Percentiles rank a stretch among this genome's conserved stretches.
Conservation (phyloP, 148 eudicot genomes). For the Cornus kousa region DNA sequence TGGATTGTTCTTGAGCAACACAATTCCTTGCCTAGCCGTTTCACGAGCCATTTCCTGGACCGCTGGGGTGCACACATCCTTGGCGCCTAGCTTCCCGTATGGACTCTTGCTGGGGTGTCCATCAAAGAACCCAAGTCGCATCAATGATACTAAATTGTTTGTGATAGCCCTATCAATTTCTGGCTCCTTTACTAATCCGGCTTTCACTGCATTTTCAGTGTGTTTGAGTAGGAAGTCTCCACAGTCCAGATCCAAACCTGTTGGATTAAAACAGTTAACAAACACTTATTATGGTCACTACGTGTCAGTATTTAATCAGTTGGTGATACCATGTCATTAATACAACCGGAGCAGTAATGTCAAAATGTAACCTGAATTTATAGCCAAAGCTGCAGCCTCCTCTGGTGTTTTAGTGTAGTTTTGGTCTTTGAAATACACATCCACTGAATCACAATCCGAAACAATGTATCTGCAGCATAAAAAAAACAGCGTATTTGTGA, state of each 20-base stretch:
- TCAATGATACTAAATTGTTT: constrained; percentile 52
- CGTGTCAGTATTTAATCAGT: too few relatives aligned
- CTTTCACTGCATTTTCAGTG: constrained; percentile 40
- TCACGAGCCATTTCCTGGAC: constrained; percentile 61
- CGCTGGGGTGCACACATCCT: constrained; percentile 46
- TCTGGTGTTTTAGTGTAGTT: constrained; percentile 65
- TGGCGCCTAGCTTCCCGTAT: constrained; percentile 45
- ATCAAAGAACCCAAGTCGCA: constrained; percentile 64
- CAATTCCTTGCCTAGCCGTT: constrained; percentile 58
- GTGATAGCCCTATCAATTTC: constrained; percentile 46
- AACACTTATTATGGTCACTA: too few relatives aligned
- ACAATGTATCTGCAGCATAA: constrained; percentile 51
- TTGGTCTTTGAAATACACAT: constrained; percentile 44
- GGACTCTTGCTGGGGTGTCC: constrained; percentile 35
- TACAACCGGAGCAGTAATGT: not conserved
- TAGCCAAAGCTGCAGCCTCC: constrained; percentile 61
- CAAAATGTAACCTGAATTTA: constrained; percentile 41
- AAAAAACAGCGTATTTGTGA: not conserved
- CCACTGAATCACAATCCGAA: constrained; percentile 63
- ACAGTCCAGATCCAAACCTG: constrained; percentile 65
- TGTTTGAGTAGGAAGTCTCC: constrained; percentile 39
- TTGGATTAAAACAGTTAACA: not conserved
- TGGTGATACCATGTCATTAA: too few relatives aligned
- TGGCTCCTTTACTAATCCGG: constrained; percentile 33
- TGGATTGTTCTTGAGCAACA: constrained; percentile 47